These are phyloP conservation scores for Anacardium occidentale DNA, from an alignment of 345 rosid species.

Conservation along the genomic window DNA sequence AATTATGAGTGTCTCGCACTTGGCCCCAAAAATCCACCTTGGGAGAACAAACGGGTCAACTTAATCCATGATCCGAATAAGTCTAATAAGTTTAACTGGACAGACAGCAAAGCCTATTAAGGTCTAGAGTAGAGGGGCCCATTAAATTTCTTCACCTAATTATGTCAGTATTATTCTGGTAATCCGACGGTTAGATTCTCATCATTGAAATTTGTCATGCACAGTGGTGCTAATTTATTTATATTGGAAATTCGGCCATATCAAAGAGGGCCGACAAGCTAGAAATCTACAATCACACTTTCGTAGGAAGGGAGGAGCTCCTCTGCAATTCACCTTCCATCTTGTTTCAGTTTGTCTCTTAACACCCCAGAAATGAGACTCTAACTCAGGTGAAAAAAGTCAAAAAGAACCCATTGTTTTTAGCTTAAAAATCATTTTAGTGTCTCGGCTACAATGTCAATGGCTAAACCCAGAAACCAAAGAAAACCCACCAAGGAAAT, in stretches of 20 bases:
- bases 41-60: neutral
- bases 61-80: neutral
- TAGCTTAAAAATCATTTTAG: slow-evolving; percentile 3
- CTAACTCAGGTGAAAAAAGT: neutral
- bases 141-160: slow-evolving; percentile 10
- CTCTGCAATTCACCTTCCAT: slow-evolving; percentile 10
- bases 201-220: neutral
- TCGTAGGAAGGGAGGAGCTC: neutral
- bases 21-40: slow-evolving; percentile 19
- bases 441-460: slow-evolving; percentile 39
- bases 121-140: slow-evolving; percentile 19
- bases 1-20: slow-evolving; percentile 26
- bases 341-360: slow-evolving; percentile 14
- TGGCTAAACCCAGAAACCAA: slow-evolving; percentile 45
- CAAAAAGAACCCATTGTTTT: neutral
- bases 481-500: slow-evolving; percentile 35
- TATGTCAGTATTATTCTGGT: slow-evolving; percentile 3
- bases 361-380: neutral
- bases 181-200: slow-evolving; percentile 28
- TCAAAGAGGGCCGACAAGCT: neutral
- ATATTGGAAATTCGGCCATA: neutral
- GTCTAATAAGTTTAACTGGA: too few species aligned
- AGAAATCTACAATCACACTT: slow-evolving; percentile 12
- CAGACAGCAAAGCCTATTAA: neutral
- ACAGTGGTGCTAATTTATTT: neutral